These are phyloP conservation scores for Epichloe brachyelytri DNA, from an alignment of 2,329 filamentous ascomycete species.

Conservation along the genomic window DNA sequence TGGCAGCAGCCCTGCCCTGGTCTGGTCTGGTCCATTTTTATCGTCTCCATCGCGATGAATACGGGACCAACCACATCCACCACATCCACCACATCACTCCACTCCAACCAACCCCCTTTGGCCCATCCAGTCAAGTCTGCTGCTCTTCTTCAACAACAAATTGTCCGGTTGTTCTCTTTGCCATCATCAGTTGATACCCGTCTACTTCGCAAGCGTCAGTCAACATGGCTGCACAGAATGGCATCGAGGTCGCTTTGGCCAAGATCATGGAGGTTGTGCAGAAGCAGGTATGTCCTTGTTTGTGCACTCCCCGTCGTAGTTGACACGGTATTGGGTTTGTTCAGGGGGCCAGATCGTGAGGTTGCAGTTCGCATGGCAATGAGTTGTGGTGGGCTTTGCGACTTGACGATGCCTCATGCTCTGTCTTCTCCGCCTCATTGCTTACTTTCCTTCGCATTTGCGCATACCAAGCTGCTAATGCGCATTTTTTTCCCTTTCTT, in stretches of 20 bases:
- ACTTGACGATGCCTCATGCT: neutral
- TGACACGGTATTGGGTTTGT: slow-evolving; percentile 2
- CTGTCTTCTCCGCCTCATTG: neutral
- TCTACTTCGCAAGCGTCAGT: neutral
- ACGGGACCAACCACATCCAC: neutral
- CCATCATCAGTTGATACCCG: neutral
- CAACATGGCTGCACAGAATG: slow-evolving; percentile 8
- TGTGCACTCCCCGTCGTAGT: neutral
- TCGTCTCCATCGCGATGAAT: slow-evolving; percentile 2
- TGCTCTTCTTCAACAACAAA: neutral
- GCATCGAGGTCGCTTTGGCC: slow-evolving; percentile 10
- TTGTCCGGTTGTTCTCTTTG: neutral
- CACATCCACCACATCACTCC: too few relatives aligned
- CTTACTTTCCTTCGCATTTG: neutral
- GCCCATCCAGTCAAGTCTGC: neutral
- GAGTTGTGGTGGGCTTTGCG: neutral
- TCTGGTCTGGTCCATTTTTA: neutral
- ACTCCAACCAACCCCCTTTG: neutral
- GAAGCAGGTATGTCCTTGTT: slow-evolving; percentile 9
- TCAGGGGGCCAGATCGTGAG: neutral
- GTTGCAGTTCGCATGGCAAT: neutral
- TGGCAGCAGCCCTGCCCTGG: too few relatives aligned
- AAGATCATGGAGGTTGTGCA: slow-evolving; percentile 12
- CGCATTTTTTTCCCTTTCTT: neutral
- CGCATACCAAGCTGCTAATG: neutral